Percentiles rank a stretch among this genome's conserved stretches.
phyloP scores from a whole-genome alignment of 768 basidiomycete species.

The Lepiota venenata region DNA sequence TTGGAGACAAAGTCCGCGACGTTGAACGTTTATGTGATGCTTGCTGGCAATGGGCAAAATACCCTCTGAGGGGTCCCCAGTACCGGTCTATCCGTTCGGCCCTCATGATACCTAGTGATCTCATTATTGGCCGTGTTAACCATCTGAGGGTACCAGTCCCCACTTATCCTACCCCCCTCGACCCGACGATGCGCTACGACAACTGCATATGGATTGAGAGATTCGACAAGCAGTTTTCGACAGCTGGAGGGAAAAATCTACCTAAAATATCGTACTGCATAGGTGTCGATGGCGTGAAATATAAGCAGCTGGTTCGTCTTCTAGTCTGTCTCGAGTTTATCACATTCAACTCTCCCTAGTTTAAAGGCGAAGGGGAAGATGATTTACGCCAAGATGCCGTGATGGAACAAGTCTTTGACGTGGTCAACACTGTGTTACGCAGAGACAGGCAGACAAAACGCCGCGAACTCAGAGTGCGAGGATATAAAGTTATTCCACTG shows the following conservation, averaged over 20 bases:
- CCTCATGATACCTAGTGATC: conserved; percentile 21
- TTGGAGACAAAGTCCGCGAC: conserved; percentile 39
- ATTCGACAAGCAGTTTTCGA: conserved; percentile 56
- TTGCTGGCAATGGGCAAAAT: conserved; percentile 72
- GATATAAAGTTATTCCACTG: conserved; percentile 89
- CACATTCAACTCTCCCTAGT: conserved; percentile 41
- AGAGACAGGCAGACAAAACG: conserved; percentile 74
- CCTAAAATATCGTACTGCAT: conserved; percentile 78
- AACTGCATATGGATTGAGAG: conserved; percentile 64
- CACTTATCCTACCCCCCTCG: conserved; percentile 69
- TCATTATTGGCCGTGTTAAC: conserved; percentile 44
- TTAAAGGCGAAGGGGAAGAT: conserved; percentile 88
- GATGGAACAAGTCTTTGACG: conserved; percentile 96
- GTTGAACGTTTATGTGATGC: conserved; percentile 62
- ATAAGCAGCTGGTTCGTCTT: conserved; percentile 75
- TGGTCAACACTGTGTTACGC: conserved; percentile 76
- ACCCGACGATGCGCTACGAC: conserved; percentile 65
- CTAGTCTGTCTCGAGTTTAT: background rate
- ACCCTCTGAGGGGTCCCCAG: conserved; percentile 39
- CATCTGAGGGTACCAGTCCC: conserved; percentile 77
- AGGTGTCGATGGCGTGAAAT: conserved; percentile 60
- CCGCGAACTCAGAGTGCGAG: conserved; percentile 71
- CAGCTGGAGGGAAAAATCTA: conserved; percentile 74
- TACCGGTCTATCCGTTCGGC: conserved; percentile 13
- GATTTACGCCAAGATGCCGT: conserved; percentile 97